A percentile compares a stretch with the other conserved stretches of the same genome.
Evolutionary conservation across 345 rosid species (phyloP).

Genomic region (Populus davidiana): DNA sequence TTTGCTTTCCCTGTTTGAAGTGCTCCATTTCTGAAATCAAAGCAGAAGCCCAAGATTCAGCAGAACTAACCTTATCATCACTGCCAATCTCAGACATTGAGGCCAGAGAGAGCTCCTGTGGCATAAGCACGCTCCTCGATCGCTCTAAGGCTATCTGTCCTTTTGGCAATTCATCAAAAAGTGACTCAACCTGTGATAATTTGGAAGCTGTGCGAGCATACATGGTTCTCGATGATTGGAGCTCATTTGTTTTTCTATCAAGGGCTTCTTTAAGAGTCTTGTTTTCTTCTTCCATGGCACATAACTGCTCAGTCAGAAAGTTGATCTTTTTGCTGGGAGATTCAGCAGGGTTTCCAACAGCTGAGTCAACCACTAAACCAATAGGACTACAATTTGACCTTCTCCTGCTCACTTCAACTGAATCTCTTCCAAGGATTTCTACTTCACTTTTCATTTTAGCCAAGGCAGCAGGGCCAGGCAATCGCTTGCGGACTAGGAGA

Average conservation of each 20-base stretch:
- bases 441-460: conserved; percentile 81
- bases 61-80: conserved; percentile 64
- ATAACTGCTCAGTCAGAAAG: conserved; percentile 61
- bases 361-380: conserved; percentile 28
- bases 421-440: conserved; percentile 61
- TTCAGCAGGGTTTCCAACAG: conserved; percentile 28
- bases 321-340: conserved; percentile 37
- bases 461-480: conserved; percentile 81
- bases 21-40: conserved; percentile 72
- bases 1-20: conserved; percentile 54
- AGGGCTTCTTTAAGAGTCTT: conserved; percentile 68
- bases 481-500: conserved; percentile 67
- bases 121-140: conserved; percentile 33
- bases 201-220: conserved; percentile 59
- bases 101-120: conserved; percentile 47
- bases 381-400: conserved; percentile 33
- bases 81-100: conserved; percentile 68
- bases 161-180: conserved; percentile 51
- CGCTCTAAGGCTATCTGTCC: conserved; percentile 37
- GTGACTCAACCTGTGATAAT: conserved; percentile 59
- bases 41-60: conserved; percentile 75
- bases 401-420: conserved; percentile 45
- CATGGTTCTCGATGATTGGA: conserved; percentile 65
- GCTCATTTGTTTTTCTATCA: conserved; percentile 60
- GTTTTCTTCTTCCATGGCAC: conserved; percentile 73